Conservation (phyloP, 805 yeast genomes). For the Cyberlindnera amylophila region DNA sequence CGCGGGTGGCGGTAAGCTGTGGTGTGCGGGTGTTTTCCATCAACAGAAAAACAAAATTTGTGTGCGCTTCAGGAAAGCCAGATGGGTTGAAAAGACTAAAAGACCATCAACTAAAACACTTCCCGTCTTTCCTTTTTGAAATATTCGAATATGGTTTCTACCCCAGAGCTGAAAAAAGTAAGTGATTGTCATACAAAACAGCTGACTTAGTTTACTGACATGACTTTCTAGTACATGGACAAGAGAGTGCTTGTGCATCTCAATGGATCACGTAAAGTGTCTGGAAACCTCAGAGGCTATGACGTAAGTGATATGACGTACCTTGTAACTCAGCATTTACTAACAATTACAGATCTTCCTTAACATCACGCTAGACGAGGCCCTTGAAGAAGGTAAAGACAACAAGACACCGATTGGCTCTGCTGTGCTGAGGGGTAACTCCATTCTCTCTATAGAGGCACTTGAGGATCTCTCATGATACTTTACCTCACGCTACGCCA, state of each 20-base stretch:
- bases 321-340: not conserved
- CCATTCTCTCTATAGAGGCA: slow-evolving; percentile 65
- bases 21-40: not conserved
- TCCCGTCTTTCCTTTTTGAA: too few species aligned
- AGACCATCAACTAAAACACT: too few species aligned
- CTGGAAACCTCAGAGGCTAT: slow-evolving; percentile 82
- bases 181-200: slow-evolving; percentile 20
- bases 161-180: slow-evolving; percentile 57
- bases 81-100: too few species aligned
- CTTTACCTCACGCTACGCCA: too few species aligned
- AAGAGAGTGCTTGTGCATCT: slow-evolving; percentile 69
- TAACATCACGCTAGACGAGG: slow-evolving; percentile 68
- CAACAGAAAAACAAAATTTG: not conserved
- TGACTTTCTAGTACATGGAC: slow-evolving; percentile 63
- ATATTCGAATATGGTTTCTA: too few species aligned
- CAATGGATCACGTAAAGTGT: slow-evolving; percentile 72
- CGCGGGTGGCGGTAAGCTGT: not conserved
- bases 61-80: too few species aligned
- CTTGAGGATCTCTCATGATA: slow-evolving; percentile 21
- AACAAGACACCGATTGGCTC: slow-evolving; percentile 62
- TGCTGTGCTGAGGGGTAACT: slow-evolving; percentile 73
- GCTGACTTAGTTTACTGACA: slow-evolving; percentile 10
- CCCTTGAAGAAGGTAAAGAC: slow-evolving; percentile 50
- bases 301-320: slow-evolving; percentile 37
- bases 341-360: slow-evolving; percentile 45